These are phyloP conservation scores for Agaricus subrufescens DNA, from an alignment of 768 basidiomycete genomes.

Conservation along the genomic window DNA sequence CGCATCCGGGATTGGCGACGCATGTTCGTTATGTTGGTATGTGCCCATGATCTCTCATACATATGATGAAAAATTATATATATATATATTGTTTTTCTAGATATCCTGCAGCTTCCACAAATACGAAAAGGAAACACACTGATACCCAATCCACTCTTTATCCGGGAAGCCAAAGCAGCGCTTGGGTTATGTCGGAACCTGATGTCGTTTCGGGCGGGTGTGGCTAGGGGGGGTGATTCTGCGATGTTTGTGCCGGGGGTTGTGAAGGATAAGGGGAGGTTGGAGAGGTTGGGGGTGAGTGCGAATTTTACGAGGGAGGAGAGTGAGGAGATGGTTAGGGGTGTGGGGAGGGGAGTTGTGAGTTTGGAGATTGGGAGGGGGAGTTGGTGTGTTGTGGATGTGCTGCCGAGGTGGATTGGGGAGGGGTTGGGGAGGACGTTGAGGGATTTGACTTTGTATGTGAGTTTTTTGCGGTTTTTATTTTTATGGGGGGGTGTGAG, in stretches of 20 bases:
- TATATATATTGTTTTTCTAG: not conserved
- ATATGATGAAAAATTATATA: not conserved
- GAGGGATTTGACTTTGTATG: constrained; percentile 46
- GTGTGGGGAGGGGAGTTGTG: constrained; percentile 12
- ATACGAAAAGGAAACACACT: constrained; percentile 1
- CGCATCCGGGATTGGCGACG: constrained; percentile 26
- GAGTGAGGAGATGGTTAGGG: no score
- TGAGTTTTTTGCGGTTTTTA: constrained; percentile 30
- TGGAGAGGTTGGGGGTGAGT: constrained; percentile 44
- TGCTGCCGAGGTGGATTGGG: constrained; percentile 60
- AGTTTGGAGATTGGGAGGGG: constrained; percentile 49
- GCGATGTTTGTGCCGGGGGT: constrained; percentile 47
- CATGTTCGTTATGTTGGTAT: constrained; percentile 16
- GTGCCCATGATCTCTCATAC: not conserved
- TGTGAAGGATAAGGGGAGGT: constrained; percentile 30
- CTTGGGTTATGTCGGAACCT: constrained; percentile 49
- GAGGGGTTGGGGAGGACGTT: constrained; percentile 22
- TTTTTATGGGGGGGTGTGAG: not conserved
- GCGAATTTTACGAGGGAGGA: constrained; percentile 53
- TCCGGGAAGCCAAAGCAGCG: constrained; percentile 46
- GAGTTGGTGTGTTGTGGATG: constrained; percentile 59
- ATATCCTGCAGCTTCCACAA: constrained; percentile 10
- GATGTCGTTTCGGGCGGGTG: constrained; percentile 50
- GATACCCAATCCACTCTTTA: constrained; percentile 38
- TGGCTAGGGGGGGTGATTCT: constrained; percentile 30